Evolutionary conservation across 2,329 filamentous ascomycete species (phyloP), one percentile per base, ranked within the genome.

Genomic region (Beauveria asiatica): DNA sequence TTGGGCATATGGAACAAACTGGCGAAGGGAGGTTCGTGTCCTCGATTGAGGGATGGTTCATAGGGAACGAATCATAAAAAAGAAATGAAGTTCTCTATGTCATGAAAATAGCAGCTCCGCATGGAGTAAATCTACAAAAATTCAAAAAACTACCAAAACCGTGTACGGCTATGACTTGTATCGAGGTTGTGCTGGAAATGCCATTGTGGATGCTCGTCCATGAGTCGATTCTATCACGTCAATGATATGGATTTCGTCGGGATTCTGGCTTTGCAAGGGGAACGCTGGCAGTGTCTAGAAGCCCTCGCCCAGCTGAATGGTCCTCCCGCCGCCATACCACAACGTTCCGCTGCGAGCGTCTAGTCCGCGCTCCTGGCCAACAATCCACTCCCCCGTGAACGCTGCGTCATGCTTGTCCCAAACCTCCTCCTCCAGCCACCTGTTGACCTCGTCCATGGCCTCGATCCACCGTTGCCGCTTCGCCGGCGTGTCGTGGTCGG

Each of bases 311-410:
- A 80, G 58, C 68, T 80, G 75, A 62, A 96, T 79, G 3, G 84
- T 88, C 64, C 88, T 81, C 1, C 92, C 92, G 27, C 86, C 89
- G 41, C 88, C 93, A 75, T 96, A 97, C 92, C 92, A 97, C 49
- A 96, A 74, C 6, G 80, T 78, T 0, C 93, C 93, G 64, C 81
- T 83, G 49, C 90, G 83, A 61, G 84, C 85, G 68, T 93, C 89
- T 59, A 97, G 74, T 0, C 92, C 92, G 66, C 80, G 87, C 71
- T 93, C 91, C 67, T 95, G 84, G 0, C 93, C 92, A n/a, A 97
- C 85, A 25, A 89, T 76, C 92, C 93, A 97, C 69, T 94, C 88
- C 0, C 88, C 87, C 2, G 78, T 70, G 41, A 78, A 74, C 11
- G 73, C 73, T 9, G 70, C 75, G 51, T 69, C 74, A 25, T 71